Base-by-base conservation (phyloP, 805 yeast genomes). In the Zygoascus tannicola region DNA sequence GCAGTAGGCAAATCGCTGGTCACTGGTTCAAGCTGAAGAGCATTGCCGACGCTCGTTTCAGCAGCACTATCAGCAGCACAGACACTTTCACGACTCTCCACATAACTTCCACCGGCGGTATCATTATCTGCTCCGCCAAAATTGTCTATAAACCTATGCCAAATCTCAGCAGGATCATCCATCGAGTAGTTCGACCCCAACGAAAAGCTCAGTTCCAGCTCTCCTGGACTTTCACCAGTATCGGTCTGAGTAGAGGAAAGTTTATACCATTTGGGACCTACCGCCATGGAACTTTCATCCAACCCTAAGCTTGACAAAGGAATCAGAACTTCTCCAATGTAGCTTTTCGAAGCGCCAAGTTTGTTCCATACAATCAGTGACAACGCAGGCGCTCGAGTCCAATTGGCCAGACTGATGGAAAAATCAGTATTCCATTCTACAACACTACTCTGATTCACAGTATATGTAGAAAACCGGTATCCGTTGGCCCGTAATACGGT, bases 381-480 rank as follows among this genome's bases (percentile, higher is more conserved):
- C 4, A 56, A 23, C 3, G 44, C 44, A 16, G 40, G 43, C 14
- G 45, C 38, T 3, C 48, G 37, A 16, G 36, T 41, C 49, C 50
- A 44, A 21, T 45, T 34, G 4, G 49, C 46, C 22, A 62, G 26
- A 3, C 83, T 79, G 51, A 85, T 62, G 3, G 68, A 69, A 20
- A 75, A 66, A 5, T 66, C 60, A 54, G 85, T 92, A 58, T 85
- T 80, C 88, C 92, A 87, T 8, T 70, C 71, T 15, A 95, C 95
- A 52, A 83, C 66, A 0, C 84, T 76, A 58, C 76, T 82, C 63
- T 81, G 80, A 47, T 77, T 67, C 44, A 73, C 73, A 73, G 77
- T 8, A 84, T 78, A 62, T 69, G 81, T 59, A 10, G 62, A 51
- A 33, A 45, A 54, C 19, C 59, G 51, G 40, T 47, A 60, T 20